These are phyloP conservation scores for Neurospora intermedia DNA, from an alignment of 495 filamentous ascomycete genomes.

Conservation along the genomic window DNA sequence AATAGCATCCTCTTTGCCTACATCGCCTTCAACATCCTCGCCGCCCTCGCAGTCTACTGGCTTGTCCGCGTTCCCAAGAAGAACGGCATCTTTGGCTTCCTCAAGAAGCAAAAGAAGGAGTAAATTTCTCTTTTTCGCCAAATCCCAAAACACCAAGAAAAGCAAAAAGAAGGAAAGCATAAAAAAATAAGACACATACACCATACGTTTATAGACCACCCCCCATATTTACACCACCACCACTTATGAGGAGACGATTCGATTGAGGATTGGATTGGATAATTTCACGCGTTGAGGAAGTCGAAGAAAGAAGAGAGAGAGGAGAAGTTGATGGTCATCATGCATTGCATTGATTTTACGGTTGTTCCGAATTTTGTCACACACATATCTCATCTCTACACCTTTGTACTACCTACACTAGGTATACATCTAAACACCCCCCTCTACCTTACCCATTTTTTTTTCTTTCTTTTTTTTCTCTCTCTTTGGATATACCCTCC, in stretches of 20 bases:
- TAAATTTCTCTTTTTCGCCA: background rate
- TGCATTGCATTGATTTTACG: background rate
- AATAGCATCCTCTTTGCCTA: constrained; percentile 49
- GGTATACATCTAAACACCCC: background rate
- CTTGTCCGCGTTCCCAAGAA: constrained; percentile 66
- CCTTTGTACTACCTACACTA: no score
- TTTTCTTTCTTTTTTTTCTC: background rate
- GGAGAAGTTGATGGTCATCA: background rate
- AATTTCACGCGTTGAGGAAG: background rate
- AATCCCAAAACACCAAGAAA: background rate
- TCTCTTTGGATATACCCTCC: background rate
- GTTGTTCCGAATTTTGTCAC: background rate
- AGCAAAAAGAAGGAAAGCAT: background rate
- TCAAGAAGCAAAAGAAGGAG: constrained; percentile 21
- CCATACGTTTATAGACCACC: background rate
- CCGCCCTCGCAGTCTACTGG: constrained; percentile 69
- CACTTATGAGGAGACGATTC: background rate
- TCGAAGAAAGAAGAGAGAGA: background rate
- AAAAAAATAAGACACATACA: background rate
- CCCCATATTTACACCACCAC: background rate
- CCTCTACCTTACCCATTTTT: background rate
- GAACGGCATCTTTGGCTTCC: constrained; percentile 9
- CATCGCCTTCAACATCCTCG: constrained; percentile 67
- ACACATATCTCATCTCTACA: background rate
- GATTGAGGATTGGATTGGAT: background rate